phyloP scores from a whole-genome alignment of 495 filamentous ascomycete genomes.

The Hypoxylon lienhwacheense region DNA sequence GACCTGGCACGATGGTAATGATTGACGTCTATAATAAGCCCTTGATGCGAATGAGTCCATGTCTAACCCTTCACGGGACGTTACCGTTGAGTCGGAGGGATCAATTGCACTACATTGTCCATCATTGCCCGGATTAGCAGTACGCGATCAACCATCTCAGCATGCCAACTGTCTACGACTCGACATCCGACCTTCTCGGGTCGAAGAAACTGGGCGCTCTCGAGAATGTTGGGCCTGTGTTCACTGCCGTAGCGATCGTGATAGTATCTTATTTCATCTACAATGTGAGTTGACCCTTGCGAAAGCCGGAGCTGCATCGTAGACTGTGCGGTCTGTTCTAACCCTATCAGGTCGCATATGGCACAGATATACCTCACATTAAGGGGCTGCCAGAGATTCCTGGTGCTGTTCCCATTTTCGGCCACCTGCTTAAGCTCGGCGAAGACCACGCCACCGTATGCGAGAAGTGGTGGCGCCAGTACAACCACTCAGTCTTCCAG shows the following conservation, averaged over 20 bases:
- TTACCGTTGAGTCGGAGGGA: neutral
- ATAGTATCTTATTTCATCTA: neutral
- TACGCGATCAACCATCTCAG: neutral
- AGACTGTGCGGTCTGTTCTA: neutral
- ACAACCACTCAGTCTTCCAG: constrained; percentile 57
- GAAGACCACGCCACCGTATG: constrained; percentile 59
- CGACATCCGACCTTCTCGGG: neutral
- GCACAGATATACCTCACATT: constrained; percentile 38
- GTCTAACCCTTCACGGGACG: too few relatives aligned
- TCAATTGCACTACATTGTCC: neutral
- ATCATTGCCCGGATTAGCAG: neutral
- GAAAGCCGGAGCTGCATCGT: neutral
- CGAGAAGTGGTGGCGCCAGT: constrained; percentile 57
- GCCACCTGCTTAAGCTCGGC: constrained; percentile 58
- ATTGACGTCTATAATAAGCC: too few relatives aligned
- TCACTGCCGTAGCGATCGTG: neutral
- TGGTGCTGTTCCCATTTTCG: constrained; percentile 52
- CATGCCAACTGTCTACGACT: neutral
- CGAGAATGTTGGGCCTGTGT: neutral
- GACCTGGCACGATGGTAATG: too few relatives aligned
- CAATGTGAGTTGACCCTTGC: neutral
- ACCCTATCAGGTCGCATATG: neutral
- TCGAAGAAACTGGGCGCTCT: too few relatives aligned
- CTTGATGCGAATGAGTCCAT: too few relatives aligned
- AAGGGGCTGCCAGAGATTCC: constrained; percentile 55